A percentile compares a stretch with the other conserved stretches of the same genome.
Evolutionary conservation across 2,329 filamentous ascomycete species (phyloP).

Genomic region (Phialophora verrucosa): DNA sequence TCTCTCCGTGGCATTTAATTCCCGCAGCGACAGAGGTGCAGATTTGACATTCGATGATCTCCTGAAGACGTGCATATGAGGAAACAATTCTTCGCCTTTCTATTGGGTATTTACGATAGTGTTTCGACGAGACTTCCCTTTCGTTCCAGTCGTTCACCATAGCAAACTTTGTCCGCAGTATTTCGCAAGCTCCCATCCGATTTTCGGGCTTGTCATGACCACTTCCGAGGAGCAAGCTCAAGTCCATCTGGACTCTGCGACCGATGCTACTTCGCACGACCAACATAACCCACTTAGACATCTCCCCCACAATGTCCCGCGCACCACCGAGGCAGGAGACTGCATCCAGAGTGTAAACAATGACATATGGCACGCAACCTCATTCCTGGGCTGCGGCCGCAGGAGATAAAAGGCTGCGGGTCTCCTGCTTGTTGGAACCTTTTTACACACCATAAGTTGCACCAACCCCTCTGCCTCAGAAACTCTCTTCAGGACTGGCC

Average conservation of each 20-base stretch:
- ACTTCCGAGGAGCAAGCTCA: neutral
- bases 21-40: neutral
- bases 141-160: neutral
- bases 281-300: neutral
- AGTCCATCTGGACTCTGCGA: neutral
- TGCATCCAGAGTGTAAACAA: neutral
- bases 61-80: neutral
- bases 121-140: neutral
- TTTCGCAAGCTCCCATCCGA: neutral
- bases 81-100: neutral
- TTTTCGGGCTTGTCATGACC: neutral
- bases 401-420: neutral
- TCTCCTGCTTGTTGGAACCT: neutral
- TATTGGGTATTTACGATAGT: neutral
- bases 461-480: neutral
- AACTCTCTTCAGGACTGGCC: neutral
- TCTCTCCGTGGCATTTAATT: neutral
- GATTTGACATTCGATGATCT: neutral
- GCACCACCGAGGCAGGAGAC: neutral
- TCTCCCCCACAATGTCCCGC: neutral
- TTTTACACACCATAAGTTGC: neutral
- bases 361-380: neutral
- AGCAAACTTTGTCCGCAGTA: neutral
- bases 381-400: neutral
- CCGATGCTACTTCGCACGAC: neutral